Conservation (phyloP, 1,284 basidiomycete genomes). For the Cystobasidium sp. region DNA sequence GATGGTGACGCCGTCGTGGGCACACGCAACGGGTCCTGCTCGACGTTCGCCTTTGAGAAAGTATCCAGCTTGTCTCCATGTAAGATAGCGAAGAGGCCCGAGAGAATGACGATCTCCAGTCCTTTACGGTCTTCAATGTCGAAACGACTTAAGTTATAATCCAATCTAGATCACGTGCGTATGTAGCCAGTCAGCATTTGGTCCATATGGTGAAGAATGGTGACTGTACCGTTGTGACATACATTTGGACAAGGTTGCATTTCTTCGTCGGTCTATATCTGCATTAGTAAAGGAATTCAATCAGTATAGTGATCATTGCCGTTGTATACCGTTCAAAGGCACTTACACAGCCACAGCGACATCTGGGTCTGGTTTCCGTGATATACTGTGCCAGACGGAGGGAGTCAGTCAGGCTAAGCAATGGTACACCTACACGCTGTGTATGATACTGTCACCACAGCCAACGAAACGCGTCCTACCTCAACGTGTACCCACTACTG, state of each 20-base stretch:
- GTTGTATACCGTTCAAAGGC: neutral
- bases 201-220: neutral
- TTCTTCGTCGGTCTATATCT: constrained; percentile 27
- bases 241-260: constrained; percentile 27
- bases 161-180: constrained; percentile 25
- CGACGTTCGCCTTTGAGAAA: constrained; percentile 1
- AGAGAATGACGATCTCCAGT: constrained; percentile 24
- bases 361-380: constrained; percentile 38
- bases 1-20: neutral
- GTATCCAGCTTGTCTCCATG: constrained; percentile 38
- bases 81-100: constrained; percentile 29
- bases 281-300: neutral
- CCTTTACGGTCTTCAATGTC: constrained; percentile 35
- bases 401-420: neutral
- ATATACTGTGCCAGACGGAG: neutral
- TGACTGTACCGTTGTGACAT: neutral
- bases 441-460: neutral
- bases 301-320: neutral
- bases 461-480: neutral
- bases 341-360: constrained; percentile 27
- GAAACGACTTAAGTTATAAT: constrained; percentile 41
- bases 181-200: neutral
- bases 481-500: constrained; percentile 34
- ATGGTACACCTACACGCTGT: neutral
- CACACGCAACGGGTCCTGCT: neutral